Base-by-base conservation (phyloP, 73 alveolate species). In the Paramecium primaurelia region DNA sequence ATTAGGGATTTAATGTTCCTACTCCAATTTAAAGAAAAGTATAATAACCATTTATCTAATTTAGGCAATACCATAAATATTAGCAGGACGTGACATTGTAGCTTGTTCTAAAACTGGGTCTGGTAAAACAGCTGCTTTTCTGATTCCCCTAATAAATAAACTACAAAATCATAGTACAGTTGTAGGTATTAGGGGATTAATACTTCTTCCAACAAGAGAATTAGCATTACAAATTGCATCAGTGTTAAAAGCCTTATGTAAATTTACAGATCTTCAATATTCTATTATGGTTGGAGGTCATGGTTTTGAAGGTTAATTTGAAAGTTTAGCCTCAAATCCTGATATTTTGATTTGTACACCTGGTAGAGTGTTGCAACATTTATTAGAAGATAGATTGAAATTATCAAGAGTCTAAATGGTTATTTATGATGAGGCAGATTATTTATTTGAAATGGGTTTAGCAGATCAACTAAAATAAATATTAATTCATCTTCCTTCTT, bases 81-180 rank as follows among this genome's bases (percentile, higher is more conserved):
- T 98, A 88, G 97, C 97, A 85, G 99, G 99, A 25, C 88, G 92
- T 75, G 98, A 98, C 73, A 94, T 98, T 42, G 97, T 98, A 3
- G 99, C 99, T 2, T 97, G 96, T 92, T 97, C 99, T 2, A 94
- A 98, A 94, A 98, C 99, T n/a, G 99, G 99, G 8, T 94, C 99
- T 51, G 99, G 99, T 36, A 98, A 98, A 93, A 98, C 99, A 3
- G 99, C 98, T 8, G 99, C 99, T 7, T 98, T 98, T 93, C 71
- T 98, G 40, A 97, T 98, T 85, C 99, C 99, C 40, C 59, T 96
- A 92, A 86, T 98, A 30, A 96, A 97, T 37, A 96, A 95, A 77
- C 90, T 98, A 38, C 90, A 98, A 86, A 59, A 83, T 58, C 99
- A 98, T 85, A 95, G 99, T 34, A 97, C 95, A 69, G 94, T 96